Evolutionary conservation across 2,329 filamentous ascomycete species (phyloP).

Genomic region (Truncatella angustata): DNA sequence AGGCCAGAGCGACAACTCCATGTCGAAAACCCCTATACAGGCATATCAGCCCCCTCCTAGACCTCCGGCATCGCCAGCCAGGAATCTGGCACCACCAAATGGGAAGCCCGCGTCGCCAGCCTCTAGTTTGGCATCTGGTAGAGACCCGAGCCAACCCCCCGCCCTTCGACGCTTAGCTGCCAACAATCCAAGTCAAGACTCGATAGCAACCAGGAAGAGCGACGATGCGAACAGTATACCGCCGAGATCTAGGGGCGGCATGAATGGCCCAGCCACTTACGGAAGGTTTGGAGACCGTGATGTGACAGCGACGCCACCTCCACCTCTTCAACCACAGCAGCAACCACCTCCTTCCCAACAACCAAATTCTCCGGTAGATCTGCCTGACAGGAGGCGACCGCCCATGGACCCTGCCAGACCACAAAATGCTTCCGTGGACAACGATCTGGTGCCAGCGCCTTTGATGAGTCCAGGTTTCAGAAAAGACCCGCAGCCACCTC

Average conservation of each 20-base stretch:
- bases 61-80: conserved; percentile 17
- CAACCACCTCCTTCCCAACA: conserved; percentile 22
- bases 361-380: conserved; percentile 38
- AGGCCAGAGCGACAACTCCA: neutral
- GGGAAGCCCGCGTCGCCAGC: conserved; percentile 44
- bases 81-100: conserved; percentile 36
- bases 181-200: conserved; percentile 58
- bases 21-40: neutral
- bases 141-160: conserved; percentile 36
- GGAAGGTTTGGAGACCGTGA: conserved; percentile 35
- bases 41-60: conserved; percentile 9
- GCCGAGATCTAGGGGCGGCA: conserved; percentile 53
- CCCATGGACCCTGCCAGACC: conserved; percentile 62
- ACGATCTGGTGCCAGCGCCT: conserved; percentile 56
- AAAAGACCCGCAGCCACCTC: conserved; percentile 44
- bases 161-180: conserved; percentile 44
- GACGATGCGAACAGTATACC: conserved; percentile 51
- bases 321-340: conserved; percentile 24
- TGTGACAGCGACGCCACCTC: conserved; percentile 15
- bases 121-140: conserved; percentile 50
- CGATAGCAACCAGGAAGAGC: conserved; percentile 43
- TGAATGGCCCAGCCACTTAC: conserved; percentile 36
- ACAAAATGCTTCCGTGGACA: conserved; percentile 40
- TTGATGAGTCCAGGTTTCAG: conserved; percentile 51
- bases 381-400: conserved; percentile 64